Base-by-base conservation (phyloP, 2,329 filamentous ascomycete species). In the Neocatenulostroma microsporum region DNA sequence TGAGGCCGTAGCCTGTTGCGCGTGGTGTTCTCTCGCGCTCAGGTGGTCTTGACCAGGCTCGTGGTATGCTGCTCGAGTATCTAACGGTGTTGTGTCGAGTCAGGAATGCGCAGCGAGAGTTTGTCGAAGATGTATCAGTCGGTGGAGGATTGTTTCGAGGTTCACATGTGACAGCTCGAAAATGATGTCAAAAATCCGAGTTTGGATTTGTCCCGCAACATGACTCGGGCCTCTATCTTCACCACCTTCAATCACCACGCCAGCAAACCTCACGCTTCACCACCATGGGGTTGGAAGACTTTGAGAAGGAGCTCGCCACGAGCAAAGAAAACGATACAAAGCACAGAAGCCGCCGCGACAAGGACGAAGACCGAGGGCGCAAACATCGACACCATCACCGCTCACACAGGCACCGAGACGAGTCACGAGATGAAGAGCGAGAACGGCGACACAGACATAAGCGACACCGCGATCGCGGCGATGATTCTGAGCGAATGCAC, bases 301-400 rank as follows among this genome's bases (percentile, higher is more conserved):
- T 93, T 41, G 86, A 93, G 60, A 84, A 80, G 56, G 69, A 78
- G 18, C 69, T 93, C 10, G 82, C 80, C 1, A 73, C 78, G 29
- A 78, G 76, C 46, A 81, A 78, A 54, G 65, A 66, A 30, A 68
- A 73, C 37, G 69, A 43, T n/a, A 30, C 37, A 24, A 41, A 28
- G 18, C 26, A 34, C 25, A 27, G 36, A 19, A 33, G 41, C 35
- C 41, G 30, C 21, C 38, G 39, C 13, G 44, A 46, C 34, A 30
- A 41, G 25, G 47, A 58, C 50, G 41, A 53, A n/a, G 47, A 56
- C 35, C 55, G 49, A 38, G 57, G 58, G 24, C 54, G 51, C 28
- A 60, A 62, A 44, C 64, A 60, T 41, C 62, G 70, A 45, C 64
- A 67, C 41, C 67, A 68, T 41, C 72, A 50, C 36, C 45, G 48